A percentile compares a stretch with the other conserved stretches of the same genome.
Evolutionary conservation across 1,284 basidiomycete species (phyloP).

Genomic region (Papiliotrema nemorosa): DNA sequence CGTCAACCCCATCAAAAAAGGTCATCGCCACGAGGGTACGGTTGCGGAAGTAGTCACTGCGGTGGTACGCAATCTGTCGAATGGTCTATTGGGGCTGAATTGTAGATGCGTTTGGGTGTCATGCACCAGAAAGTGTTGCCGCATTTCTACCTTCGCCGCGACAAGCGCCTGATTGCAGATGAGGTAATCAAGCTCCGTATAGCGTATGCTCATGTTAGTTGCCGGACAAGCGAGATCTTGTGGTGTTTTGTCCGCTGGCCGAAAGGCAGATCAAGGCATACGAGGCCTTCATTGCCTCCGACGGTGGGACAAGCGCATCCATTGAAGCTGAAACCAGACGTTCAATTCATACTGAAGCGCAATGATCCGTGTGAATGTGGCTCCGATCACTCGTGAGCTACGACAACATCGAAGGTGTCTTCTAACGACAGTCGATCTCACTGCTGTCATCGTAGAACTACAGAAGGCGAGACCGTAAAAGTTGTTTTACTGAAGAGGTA

Average conservation of each 20-base stretch:
- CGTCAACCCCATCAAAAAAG: constrained; percentile 46
- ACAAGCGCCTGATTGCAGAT: constrained; percentile 50
- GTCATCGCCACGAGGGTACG: constrained; percentile 47
- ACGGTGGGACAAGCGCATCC: constrained; percentile 14
- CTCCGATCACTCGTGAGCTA: constrained; percentile 21
- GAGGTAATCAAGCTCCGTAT: constrained; percentile 25
- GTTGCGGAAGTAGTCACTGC: constrained; percentile 39
- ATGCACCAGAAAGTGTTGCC: constrained; percentile 49
- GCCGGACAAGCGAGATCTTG: constrained; percentile 52
- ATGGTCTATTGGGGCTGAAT: not conserved
- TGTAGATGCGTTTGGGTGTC: constrained; percentile 23
- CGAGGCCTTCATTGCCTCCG: constrained; percentile 42
- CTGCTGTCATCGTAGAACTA: constrained; percentile 25
- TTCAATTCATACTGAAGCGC: constrained; percentile 46
- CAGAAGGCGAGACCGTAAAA: constrained; percentile 23
- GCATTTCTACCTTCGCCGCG: constrained; percentile 52
- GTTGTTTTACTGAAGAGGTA: constrained; percentile 37
- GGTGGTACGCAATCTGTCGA: constrained; percentile 27
- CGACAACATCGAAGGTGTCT: not conserved
- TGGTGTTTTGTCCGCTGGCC: constrained; percentile 53
- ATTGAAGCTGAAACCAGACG: constrained; percentile 29
- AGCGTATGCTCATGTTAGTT: constrained; percentile 30
- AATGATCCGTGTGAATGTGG: constrained; percentile 50
- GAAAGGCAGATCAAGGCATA: constrained; percentile 49
- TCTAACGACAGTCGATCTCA: constrained; percentile 23